Evolutionary conservation across 129 eudicot species (phyloP), one percentile per base, ranked within the genome.

Genomic region (Glebionis coronaria): DNA sequence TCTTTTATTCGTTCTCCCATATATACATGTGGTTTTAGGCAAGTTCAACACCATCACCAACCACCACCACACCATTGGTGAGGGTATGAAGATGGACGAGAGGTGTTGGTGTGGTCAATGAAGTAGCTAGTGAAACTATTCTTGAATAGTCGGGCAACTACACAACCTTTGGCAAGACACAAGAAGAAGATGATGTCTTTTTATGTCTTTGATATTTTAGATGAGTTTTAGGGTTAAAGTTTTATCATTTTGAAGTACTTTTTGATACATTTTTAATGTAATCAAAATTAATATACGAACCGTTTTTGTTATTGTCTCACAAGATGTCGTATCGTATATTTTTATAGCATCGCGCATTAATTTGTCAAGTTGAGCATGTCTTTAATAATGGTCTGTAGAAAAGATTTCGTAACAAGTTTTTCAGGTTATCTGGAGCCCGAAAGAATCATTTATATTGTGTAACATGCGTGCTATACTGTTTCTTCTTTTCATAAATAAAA

Each of bases 161-260:
- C 79, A 66, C 79, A 67, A 67, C 51, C 79, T 74, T 74, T 74
- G 79, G 73, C 73, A 74, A 21, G 44, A 31, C 57, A 57, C 79
- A 56, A 31, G 73, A 57, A 65, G 72, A 72, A 15, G 72, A 56
- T 45, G 68, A 15, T 31, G 20, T 21, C 16, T 40, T 56, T 38
- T 44, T 72, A 9, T 56, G 49, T 42, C 29, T 13, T 61, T 21
- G 29, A 49, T 38, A 19, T 67, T 45, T 3, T 63, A 20, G 38
- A 53, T 70, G 67, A 57, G 29, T 11, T 58, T 71, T 47, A 23
- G 28, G 44, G 28, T 42, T 29, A 73, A 21, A 73, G 15, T 7
- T 12, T 44, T 38, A 35, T 67, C 14, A 19, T 55, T 15, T 73
- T 40, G 46, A 46, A 19, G 64, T 42, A 63, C n/a, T 5, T 31